These are phyloP conservation scores for Lyophyllum semitale DNA, from an alignment of 768 basidiomycete species.

Conservation along the genomic window DNA sequence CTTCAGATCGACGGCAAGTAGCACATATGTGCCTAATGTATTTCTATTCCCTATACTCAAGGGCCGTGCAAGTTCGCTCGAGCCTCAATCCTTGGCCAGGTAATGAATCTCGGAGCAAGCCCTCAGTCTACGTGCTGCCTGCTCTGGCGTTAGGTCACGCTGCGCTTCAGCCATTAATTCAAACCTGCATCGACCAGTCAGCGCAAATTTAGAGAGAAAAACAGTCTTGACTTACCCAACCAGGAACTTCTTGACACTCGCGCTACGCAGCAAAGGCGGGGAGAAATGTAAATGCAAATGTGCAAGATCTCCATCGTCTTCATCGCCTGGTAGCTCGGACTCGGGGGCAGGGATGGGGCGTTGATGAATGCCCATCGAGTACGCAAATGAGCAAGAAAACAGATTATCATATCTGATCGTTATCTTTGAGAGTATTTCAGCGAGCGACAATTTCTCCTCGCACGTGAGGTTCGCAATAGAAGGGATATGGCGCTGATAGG, in stretches of 20 bases:
- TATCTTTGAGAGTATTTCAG: slow-evolving; percentile 63
- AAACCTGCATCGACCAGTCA: slow-evolving; percentile 48
- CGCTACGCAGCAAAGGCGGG: slow-evolving; percentile 81
- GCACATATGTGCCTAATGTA: slow-evolving; percentile 9
- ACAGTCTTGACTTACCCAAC: slow-evolving; percentile 64
- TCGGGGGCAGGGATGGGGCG: slow-evolving; percentile 55
- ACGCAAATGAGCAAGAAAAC: slow-evolving; percentile 86
- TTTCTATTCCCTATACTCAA: background rate
- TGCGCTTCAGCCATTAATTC: slow-evolving; percentile 92
- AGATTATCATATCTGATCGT: slow-evolving; percentile 77
- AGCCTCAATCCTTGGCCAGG: slow-evolving; percentile 21
- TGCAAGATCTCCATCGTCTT: slow-evolving; percentile 55
- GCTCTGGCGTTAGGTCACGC: slow-evolving; percentile 87
- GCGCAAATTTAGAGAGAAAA: background rate
- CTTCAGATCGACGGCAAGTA: slow-evolving; percentile 76
- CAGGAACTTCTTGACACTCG: slow-evolving; percentile 84
- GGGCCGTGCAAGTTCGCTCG: background rate
- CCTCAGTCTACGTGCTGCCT: slow-evolving; percentile 72
- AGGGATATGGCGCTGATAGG: slow-evolving; percentile 76
- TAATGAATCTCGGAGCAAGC: slow-evolving; percentile 64
- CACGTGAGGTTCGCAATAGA: slow-evolving; percentile 61
- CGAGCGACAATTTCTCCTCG: slow-evolving; percentile 65
- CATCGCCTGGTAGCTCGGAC: slow-evolving; percentile 22
- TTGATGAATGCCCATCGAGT: slow-evolving; percentile 95
- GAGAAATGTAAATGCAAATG: slow-evolving; percentile 89